Evolutionary conservation across 2,329 filamentous ascomycete species (phyloP).

Genomic region (Trichoderma sp.): DNA sequence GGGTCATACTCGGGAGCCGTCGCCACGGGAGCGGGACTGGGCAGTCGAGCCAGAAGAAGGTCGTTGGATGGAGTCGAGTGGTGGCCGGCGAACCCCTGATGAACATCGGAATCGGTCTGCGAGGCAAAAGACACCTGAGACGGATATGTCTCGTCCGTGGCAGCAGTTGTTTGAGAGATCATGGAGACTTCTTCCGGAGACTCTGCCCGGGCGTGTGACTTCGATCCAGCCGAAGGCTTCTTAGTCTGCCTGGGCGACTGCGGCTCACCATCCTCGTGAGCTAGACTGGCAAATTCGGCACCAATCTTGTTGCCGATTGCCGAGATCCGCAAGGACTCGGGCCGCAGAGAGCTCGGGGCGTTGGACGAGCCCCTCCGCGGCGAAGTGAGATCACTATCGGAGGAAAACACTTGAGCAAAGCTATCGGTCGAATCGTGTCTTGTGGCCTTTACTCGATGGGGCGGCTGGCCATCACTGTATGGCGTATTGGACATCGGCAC

Average conservation of each 20-base stretch:
- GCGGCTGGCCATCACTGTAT: conserved; percentile 35
- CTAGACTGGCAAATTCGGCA: conserved; percentile 50
- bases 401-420: conserved; percentile 61
- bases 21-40: conserved; percentile 36
- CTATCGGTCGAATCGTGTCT: conserved; percentile 63
- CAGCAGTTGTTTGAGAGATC: conserved; percentile 52
- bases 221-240: conserved; percentile 12
- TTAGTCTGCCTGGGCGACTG: conserved; percentile 15
- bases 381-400: conserved; percentile 44
- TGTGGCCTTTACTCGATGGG: conserved; percentile 33
- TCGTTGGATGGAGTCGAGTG: conserved; percentile 29
- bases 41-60: conserved; percentile 30
- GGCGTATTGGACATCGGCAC: conserved; percentile 49
- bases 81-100: conserved; percentile 23
- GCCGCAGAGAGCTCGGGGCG: conserved; percentile 35
- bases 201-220: conserved; percentile 32
- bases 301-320: conserved; percentile 37
- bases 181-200: conserved; percentile 47
- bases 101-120: conserved; percentile 36
- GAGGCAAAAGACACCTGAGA: conserved; percentile 40
- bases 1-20: conserved; percentile 43
- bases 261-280: conserved; percentile 49
- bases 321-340: conserved; percentile 36
- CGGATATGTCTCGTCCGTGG: conserved; percentile 40
- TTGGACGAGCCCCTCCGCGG: conserved; percentile 28